Evolutionary conservation across 257 asterid species (phyloP), one percentile per base, ranked within the genome.

Genomic region (Hygrophila difformis): DNA sequence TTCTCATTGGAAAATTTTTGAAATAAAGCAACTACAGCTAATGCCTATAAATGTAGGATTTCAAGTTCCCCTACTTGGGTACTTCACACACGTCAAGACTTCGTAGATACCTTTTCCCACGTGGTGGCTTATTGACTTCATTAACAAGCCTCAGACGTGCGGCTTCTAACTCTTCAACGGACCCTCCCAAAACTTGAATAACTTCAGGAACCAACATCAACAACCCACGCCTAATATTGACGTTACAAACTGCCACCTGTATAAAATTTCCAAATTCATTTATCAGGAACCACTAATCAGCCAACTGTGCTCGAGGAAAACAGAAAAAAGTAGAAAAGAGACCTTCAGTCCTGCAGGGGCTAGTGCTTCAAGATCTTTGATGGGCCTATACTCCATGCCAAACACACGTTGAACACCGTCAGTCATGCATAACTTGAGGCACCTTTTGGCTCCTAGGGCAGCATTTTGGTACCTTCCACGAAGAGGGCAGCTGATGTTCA

Each of bases 351-450:
- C 98, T 53, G 98, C 76, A 21, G 80, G 84, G 41, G 88, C 56
- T 44, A 84, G 63, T 63, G 73, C 75, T 23, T 76, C 82, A 60
- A 89, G 87, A 70, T 76, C 88, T 57, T 80, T 73, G 60, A 85
- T 74, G 14, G 94, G 82, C 61, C 96, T 78, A 67, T 89, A 89
- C 73, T 89, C 98, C 88, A 85, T 89, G 65, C 86, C 98, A 72
- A 82, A 85, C 59, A 89, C 84, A 14, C 82, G 93, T 55, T 82
- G 98, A 28, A 76, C 67, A 15, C 98, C 98, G 80, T 91, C 98
- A 0, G 93, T 91, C 89, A 91, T 79, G 26, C 93, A 86, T 56
- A 91, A 63, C 69, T 91, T 91, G 56, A 91, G 89, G 55, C 98
- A 91, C 65, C 96, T 82, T 69, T 80, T 81, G 63, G 45, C 53